These are phyloP conservation scores for Cryptococcus maquisensis DNA, from an alignment of 1,284 basidiomycete species.

Conservation along the genomic window DNA sequence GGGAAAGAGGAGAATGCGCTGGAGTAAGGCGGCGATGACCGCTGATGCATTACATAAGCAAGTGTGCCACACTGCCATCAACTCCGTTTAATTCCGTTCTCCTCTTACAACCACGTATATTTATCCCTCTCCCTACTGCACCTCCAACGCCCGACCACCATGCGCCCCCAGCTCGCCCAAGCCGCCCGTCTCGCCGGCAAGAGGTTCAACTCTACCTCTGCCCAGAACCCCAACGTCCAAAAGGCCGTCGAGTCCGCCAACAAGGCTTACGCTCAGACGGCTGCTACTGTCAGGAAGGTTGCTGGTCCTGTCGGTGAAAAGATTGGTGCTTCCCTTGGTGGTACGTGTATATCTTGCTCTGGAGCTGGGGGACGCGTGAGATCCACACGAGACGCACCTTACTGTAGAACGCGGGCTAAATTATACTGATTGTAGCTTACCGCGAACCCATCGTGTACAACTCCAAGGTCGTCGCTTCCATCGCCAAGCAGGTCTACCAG, in stretches of 20 bases:
- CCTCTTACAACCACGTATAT: background rate
- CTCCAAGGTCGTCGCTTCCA: conserved; percentile 72
- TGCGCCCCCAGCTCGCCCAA: conserved; percentile 21
- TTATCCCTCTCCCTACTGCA: background rate
- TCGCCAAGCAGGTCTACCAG: conserved; percentile 86
- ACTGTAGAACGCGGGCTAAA: background rate
- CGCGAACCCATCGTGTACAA: conserved; percentile 79
- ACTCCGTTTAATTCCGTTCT: background rate
- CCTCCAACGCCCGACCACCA: conserved; percentile 7
- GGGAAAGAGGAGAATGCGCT: background rate
- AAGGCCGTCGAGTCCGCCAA: conserved; percentile 41
- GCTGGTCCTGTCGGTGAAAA: conserved; percentile 47
- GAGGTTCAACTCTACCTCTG: conserved; percentile 26
- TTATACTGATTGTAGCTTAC: conserved; percentile 61
- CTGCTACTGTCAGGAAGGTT: conserved; percentile 39
- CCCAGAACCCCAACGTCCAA: conserved; percentile 40
- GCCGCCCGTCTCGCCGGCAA: conserved; percentile 15
- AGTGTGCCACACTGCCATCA: conserved; percentile 1
- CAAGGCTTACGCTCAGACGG: conserved; percentile 33
- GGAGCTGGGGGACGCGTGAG: background rate
- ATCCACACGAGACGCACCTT: too few relatives aligned
- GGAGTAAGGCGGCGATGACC: background rate
- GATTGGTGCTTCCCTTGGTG: conserved; percentile 41
- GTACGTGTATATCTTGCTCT: conserved; percentile 27
- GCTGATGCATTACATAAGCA: background rate